Conservation (phyloP, 768 basidiomycete genomes). For the Boletus rubroflammeus region DNA sequence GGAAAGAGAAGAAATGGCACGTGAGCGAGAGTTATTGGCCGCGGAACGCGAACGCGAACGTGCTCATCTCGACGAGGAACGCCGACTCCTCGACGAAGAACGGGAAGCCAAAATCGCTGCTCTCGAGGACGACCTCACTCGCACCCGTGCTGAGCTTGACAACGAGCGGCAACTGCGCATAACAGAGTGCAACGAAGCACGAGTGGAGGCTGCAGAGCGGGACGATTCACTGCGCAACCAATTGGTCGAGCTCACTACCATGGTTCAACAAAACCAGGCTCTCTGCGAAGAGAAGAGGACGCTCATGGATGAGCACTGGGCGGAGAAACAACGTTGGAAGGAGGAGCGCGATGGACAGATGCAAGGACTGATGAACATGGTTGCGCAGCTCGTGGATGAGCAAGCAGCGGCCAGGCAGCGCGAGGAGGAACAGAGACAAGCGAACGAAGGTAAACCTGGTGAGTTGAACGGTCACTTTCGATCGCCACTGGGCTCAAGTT, state of each 20-base stretch:
- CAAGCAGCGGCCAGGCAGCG: slow-evolving; percentile 48
- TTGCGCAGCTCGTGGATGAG: slow-evolving; percentile 54
- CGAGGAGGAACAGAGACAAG: slow-evolving; percentile 51
- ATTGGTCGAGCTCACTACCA: slow-evolving; percentile 66
- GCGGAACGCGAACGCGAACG: slow-evolving; percentile 53
- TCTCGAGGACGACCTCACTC: slow-evolving; percentile 61
- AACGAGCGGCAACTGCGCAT: slow-evolving; percentile 55
- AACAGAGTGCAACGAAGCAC: slow-evolving; percentile 58
- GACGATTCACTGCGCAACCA: slow-evolving; percentile 59
- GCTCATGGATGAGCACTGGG: slow-evolving; percentile 58
- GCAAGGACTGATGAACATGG: slow-evolving; percentile 57
- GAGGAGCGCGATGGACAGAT: slow-evolving; percentile 55
- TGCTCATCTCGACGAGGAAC: slow-evolving; percentile 48
- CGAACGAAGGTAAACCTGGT: slow-evolving; percentile 57
- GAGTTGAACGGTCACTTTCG: slow-evolving; percentile 18
- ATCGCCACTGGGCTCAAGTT: slow-evolving; percentile 5
- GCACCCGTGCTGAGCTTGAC: slow-evolving; percentile 56
- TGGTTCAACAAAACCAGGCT: slow-evolving; percentile 65
- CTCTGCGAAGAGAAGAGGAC: slow-evolving; percentile 57
- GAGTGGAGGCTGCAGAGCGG: slow-evolving; percentile 60
- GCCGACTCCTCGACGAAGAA: slow-evolving; percentile 43
- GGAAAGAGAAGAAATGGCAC: slow-evolving; percentile 57
- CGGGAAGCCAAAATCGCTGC: slow-evolving; percentile 53
- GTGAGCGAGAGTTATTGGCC: slow-evolving; percentile 50
- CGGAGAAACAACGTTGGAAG: slow-evolving; percentile 56